Evolutionary conservation across 2,329 filamentous ascomycete species (phyloP).

Genomic region (Clarireedia monteithiana): DNA sequence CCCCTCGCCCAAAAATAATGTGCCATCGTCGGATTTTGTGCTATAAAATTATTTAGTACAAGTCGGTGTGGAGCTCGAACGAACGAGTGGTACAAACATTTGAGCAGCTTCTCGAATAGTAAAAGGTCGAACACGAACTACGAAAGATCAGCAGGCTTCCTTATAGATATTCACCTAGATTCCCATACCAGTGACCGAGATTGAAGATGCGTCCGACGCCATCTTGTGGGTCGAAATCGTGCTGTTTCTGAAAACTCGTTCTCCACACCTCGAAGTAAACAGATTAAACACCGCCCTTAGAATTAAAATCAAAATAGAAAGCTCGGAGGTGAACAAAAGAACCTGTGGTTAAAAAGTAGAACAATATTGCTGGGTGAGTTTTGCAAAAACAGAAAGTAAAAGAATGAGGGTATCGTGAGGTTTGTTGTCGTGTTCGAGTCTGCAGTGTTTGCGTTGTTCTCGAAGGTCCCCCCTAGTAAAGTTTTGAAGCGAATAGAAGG

Average conservation of each 20-base stretch:
- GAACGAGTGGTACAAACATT: constrained; percentile 43
- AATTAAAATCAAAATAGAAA: no score
- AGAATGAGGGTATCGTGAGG: neutral
- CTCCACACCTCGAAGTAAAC: neutral
- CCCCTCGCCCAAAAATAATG: constrained; percentile 91
- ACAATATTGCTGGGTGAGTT: neutral
- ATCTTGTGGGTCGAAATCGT: neutral
- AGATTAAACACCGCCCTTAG: neutral
- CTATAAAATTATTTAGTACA: constrained; percentile 18
- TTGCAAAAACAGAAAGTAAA: neutral
- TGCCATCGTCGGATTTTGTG: constrained; percentile 66
- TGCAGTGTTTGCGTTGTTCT: neutral
- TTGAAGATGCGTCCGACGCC: constrained; percentile 28
- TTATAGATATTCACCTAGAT: no score
- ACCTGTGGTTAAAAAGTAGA: neutral
- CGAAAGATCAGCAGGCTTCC: constrained; percentile 13
- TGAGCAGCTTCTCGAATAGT: constrained; percentile 93
- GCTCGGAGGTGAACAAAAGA: neutral
- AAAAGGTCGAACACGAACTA: constrained; percentile 64
- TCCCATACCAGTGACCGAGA: constrained; percentile 29
- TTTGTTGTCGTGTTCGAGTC: neutral
- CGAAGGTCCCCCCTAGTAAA: neutral
- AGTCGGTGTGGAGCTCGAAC: neutral
- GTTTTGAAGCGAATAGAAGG: neutral
- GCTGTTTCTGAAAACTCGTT: neutral